Base-by-base conservation (phyloP, 345 rosid genomes). In the Camelina sativa region DNA sequence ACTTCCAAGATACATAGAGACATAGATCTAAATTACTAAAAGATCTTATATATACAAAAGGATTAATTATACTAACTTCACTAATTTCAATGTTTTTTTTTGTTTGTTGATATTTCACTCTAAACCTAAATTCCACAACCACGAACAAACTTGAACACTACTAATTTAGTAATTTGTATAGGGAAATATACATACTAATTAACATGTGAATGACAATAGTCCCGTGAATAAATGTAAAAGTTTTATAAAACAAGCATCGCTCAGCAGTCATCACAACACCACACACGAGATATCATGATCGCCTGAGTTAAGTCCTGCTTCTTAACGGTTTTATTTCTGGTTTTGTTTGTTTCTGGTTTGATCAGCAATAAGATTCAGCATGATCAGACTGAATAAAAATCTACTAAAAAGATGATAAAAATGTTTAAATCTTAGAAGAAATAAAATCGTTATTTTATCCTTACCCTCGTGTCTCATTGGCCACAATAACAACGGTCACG, bases 401-500 rank as follows among this genome's bases (percentile, higher is more conserved):
- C 41, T 16, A 10, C 25, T 63, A 63, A 8, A 11, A 58, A 53
- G 54, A 47, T 47, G 3, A 8, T 46, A 16, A 44, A 46, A 46
- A 2, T 19, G 13, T 44, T 35, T 13, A 8, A 47, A 64, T 46
- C 69, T 5, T 1, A 46, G 17, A 9, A 20, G 52, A 46, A 34
- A 30, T 20, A 12, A 61, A 50, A 25, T 52, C 5, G 28, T 35
- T 22, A 11, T 62, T 9, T 16, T 46, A 63, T 44, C 35, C 5
- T 47, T 28, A 70, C 67, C 52, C 25, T 70, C 46, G 37, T 70
- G 65, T 57, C 28, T 65, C 76, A 71, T 72, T 71, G 76, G 73
- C 57, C 63, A 71, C 62, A 34, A 54, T 76, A 70, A 70, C 68
- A 72, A 71, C 23, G 63, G 72, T 77, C 80, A 77, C 77, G 76